These are phyloP conservation scores for Salicornia ramosissima DNA, from an alignment of 148 eudicot species.

Conservation along the genomic window DNA sequence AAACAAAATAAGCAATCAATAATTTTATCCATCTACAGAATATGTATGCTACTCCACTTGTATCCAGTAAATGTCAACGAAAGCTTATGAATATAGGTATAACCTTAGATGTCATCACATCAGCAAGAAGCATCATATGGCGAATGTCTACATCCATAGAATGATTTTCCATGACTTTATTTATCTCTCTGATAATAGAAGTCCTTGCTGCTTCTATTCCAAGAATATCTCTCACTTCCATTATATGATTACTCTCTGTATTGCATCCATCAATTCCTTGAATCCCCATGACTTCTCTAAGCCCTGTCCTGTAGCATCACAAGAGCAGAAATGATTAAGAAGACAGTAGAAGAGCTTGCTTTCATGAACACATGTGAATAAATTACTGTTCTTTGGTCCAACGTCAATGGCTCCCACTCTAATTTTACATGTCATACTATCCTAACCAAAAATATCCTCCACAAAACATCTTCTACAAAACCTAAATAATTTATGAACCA, in stretches of 20 bases:
- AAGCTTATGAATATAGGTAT: background rate
- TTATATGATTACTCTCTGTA: slow-evolving; percentile 70
- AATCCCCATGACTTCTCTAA: slow-evolving; percentile 72
- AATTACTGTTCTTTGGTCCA: background rate
- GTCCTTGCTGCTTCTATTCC: slow-evolving; percentile 92
- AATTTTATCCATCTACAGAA: background rate
- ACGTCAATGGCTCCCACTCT: background rate
- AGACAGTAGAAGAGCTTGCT: background rate
- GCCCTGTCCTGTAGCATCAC: slow-evolving; percentile 58
- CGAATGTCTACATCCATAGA: slow-evolving; percentile 83
- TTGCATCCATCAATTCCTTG: slow-evolving; percentile 62
- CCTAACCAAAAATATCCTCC: background rate
- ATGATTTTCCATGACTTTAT: slow-evolving; percentile 64
- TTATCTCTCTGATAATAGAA: slow-evolving; percentile 65
- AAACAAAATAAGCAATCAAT: background rate
- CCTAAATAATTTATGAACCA: too few species aligned
- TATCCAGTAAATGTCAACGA: background rate
- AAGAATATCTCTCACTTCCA: slow-evolving; percentile 62
- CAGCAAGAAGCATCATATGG: slow-evolving; percentile 98
- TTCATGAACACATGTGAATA: background rate
- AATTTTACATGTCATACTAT: background rate
- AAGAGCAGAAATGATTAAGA: background rate
- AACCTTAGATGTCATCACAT: slow-evolving; percentile 91
- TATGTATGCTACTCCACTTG: background rate
- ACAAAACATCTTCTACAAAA: too few species aligned